These are phyloP conservation scores for Cryptosporidium sp. DNA, from an alignment of 169 alveolate species.

Conservation along the genomic window DNA sequence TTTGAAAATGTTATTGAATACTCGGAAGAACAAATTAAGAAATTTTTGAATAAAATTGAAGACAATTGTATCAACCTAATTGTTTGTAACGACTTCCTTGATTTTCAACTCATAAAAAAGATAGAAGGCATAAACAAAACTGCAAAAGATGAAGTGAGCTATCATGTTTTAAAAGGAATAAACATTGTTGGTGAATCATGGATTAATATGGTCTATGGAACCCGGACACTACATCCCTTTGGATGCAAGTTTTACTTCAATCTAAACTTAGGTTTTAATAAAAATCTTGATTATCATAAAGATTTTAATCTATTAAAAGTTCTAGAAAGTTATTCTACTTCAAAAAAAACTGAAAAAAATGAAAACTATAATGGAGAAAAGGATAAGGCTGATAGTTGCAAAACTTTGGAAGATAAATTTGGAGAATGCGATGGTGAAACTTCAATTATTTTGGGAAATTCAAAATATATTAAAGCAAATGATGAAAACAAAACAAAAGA, in stretches of 20 bases:
- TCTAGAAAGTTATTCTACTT: neutral
- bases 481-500: neutral
- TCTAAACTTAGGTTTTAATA: neutral
- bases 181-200: slow-evolving; percentile 53
- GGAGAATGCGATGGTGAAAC: neutral
- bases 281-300: neutral
- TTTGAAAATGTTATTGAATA: slow-evolving; percentile 14
- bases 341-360: neutral
- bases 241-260: slow-evolving; percentile 21
- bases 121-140: neutral
- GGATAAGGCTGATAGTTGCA: neutral
- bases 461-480: neutral
- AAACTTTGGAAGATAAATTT: neutral
- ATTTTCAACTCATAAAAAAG: neutral
- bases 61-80: neutral
- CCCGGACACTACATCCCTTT: slow-evolving; percentile 64
- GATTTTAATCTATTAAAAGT: neutral
- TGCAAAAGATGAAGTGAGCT: neutral
- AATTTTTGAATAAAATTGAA: neutral
- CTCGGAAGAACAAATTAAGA: neutral
- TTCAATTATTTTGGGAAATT: neutral
- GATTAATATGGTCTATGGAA: slow-evolving; percentile 70
- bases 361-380: neutral
- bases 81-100: slow-evolving; percentile 33
- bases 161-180: neutral